These are phyloP conservation scores for Periconia digitata DNA, from an alignment of 2,329 filamentous ascomycete species.

Conservation along the genomic window DNA sequence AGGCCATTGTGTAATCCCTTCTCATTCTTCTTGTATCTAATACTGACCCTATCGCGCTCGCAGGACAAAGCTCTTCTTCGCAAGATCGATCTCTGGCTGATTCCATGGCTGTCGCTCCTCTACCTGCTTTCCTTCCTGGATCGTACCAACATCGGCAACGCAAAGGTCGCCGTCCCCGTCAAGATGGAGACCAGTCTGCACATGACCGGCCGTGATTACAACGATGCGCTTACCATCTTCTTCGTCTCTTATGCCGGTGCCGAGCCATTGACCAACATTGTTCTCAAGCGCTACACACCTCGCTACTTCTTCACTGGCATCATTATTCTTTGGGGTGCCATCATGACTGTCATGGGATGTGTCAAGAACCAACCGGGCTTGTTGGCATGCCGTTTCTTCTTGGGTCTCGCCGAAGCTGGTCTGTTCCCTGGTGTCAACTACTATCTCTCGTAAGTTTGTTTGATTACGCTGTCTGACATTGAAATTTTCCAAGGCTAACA, in stretches of 20 bases:
- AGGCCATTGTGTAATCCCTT: background rate
- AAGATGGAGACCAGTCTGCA: constrained; percentile 26
- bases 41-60: constrained; percentile 19
- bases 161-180: constrained; percentile 32
- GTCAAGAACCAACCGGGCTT: constrained; percentile 43
- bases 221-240: constrained; percentile 66
- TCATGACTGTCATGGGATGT: constrained; percentile 54
- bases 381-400: constrained; percentile 40
- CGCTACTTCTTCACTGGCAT: constrained; percentile 46
- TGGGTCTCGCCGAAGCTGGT: constrained; percentile 42
- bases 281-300: constrained; percentile 62
- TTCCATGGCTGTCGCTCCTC: constrained; percentile 45
- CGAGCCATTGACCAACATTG: constrained; percentile 60
- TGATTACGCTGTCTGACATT: no score
- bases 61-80: constrained; percentile 43
- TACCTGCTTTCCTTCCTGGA: constrained; percentile 47
- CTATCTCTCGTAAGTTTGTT: constrained; percentile 59
- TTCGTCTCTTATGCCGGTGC: constrained; percentile 57
- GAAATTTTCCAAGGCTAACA: constrained; percentile 6
- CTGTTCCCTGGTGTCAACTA: constrained; percentile 50
- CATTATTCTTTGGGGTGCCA: constrained; percentile 52
- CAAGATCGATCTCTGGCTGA: constrained; percentile 46
- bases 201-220: constrained; percentile 60
- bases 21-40: background rate
- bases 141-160: constrained; percentile 50